These are phyloP conservation scores for Aegilops tauschii DNA, from an alignment of 176 grass and related monocot genomes.

Conservation along the genomic window DNA sequence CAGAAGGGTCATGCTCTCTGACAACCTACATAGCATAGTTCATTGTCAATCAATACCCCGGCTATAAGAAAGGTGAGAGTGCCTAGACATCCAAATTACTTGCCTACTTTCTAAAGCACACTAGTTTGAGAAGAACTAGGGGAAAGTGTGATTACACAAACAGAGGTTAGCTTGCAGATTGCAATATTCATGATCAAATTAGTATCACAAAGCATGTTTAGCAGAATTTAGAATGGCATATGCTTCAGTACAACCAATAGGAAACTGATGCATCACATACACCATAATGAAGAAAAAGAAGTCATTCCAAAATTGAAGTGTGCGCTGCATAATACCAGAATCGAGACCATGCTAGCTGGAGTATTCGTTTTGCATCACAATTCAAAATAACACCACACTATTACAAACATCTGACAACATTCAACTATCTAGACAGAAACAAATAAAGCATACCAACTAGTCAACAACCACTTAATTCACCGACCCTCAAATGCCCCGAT, in stretches of 20 bases:
- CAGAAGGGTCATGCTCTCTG: conserved; percentile 85
- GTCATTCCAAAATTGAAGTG: background rate
- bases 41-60: background rate
- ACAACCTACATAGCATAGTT: conserved; percentile 60
- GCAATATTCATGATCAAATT: background rate
- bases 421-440: background rate
- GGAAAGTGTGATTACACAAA: background rate
- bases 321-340: background rate
- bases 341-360: background rate
- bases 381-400: background rate
- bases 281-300: background rate
- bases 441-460: background rate
- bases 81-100: background rate
- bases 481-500: background rate
- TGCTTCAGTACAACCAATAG: background rate
- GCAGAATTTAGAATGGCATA: background rate
- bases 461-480: conserved; percentile 1
- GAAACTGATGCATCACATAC: background rate
- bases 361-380: background rate
- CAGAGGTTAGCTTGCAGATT: background rate
- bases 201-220: background rate
- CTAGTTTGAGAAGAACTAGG: background rate
- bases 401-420: background rate
- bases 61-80: background rate
- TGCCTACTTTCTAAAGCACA: background rate